phyloP scores from a whole-genome alignment of 192 early-diverging fungal genomes.

The Coemansia sp. region DNA sequence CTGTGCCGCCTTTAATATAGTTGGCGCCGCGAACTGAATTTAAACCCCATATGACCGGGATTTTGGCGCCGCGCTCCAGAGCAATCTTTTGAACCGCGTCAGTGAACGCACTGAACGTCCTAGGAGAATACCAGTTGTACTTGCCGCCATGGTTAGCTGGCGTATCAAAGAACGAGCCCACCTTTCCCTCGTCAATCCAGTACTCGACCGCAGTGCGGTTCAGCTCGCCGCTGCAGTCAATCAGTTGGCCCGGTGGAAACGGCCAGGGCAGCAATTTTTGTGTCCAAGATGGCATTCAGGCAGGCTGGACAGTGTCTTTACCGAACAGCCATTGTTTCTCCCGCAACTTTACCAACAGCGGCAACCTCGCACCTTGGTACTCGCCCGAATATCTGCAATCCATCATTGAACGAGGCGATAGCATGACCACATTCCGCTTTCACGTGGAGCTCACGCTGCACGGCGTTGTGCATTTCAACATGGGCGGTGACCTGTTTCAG shows the following conservation, averaged over 20 bases:
- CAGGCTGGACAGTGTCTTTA: slow-evolving; percentile 38
- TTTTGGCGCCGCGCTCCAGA: slow-evolving; percentile 32
- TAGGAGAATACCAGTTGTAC: slow-evolving; percentile 52
- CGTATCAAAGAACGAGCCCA: slow-evolving; percentile 61
- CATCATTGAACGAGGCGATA: slow-evolving; percentile 30
- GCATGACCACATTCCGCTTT: slow-evolving; percentile 44
- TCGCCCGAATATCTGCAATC: slow-evolving; percentile 45
- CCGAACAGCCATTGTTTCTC: slow-evolving; percentile 46
- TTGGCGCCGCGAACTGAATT: slow-evolving; percentile 65
- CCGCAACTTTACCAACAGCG: slow-evolving; percentile 34
- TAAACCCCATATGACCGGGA: slow-evolving; percentile 65
- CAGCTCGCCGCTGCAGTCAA: slow-evolving; percentile 52
- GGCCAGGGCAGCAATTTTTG: slow-evolving; percentile 25
- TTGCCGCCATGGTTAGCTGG: slow-evolving; percentile 54
- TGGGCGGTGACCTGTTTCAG: slow-evolving; percentile 48
- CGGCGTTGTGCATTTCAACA: slow-evolving; percentile 39
- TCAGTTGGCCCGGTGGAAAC: slow-evolving; percentile 49
- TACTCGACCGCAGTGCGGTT: slow-evolving; percentile 53
- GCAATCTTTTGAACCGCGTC: slow-evolving; percentile 57
- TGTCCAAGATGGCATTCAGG: slow-evolving; percentile 37
- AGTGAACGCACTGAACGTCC: slow-evolving; percentile 50
- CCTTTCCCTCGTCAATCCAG: slow-evolving; percentile 55
- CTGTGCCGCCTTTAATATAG: slow-evolving; percentile 56
- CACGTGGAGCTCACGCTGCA: slow-evolving; percentile 51
- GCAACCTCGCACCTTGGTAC: slow-evolving; percentile 33